A percentile compares a stretch with the other conserved stretches of the same genome.
Conservation (phyloP, 176 grass and related monocot species). For the Triticum aestivum region IWGSC_CS_RefSeq_v2.1 NC_057800.1:468966477-468966976, state of each 20-base stretch:
- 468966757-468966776: conserved; percentile 74
- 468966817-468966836: conserved; percentile 86
- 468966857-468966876: conserved; percentile 84
- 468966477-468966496: conserved; percentile 81
- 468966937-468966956: conserved; percentile 84
- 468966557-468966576: conserved; percentile 85
- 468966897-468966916: conserved; percentile 97
- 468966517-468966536: conserved; percentile 80
- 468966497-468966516: conserved; percentile 67
- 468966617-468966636: conserved; percentile 88
- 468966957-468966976: conserved; percentile 95
- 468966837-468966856: conserved; percentile 89
- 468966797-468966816: conserved; percentile 69
- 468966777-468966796: conserved; percentile 51
- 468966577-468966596: conserved; percentile 84
- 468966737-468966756: conserved; percentile 89
- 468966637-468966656: conserved; percentile 80
- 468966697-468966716: conserved; percentile 79
- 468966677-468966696: conserved; percentile 85
- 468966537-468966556: conserved; percentile 84
- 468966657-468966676: conserved; percentile 96
- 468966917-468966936: conserved; percentile 90
- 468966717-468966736: conserved; percentile 96
- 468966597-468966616: conserved; percentile 87
- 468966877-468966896: conserved; percentile 85